These are phyloP conservation scores for Ormosia emarginata DNA, from an alignment of 306 rosid species.

Conservation along the genomic window DNA sequence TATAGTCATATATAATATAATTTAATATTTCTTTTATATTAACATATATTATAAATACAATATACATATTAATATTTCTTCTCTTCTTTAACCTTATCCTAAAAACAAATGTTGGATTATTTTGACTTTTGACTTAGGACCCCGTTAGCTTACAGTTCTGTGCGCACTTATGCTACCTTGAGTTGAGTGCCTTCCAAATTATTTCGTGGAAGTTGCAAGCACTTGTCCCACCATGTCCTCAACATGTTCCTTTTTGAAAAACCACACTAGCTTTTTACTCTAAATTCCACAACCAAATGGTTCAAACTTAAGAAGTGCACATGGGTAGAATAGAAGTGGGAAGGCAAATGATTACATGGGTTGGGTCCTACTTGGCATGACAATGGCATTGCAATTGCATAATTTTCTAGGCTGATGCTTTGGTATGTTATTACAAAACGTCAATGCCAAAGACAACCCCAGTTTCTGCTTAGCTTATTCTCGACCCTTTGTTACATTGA, in stretches of 20 bases:
- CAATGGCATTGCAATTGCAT: not conserved
- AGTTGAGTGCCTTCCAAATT: not conserved
- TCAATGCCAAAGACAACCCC: constrained; percentile 21
- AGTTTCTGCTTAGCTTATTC: not conserved
- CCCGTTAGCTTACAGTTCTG: not conserved
- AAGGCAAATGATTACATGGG: not conserved
- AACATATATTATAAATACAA: too few relatives aligned
- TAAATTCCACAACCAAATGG: not conserved
- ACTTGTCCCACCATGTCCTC: not conserved
- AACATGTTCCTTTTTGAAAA: not conserved
- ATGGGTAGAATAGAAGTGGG: not conserved
- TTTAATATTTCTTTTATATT: too few relatives aligned
- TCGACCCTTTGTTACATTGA: not conserved
- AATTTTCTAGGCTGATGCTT: not conserved
- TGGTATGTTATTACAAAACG: not conserved
- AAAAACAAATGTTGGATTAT: not conserved
- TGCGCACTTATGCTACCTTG: not conserved
- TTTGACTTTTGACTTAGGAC: not conserved
- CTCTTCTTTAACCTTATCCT: not conserved
- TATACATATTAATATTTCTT: too few relatives aligned
- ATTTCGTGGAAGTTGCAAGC: constrained; percentile 25
- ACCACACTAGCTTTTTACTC: not conserved
- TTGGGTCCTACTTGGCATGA: not conserved
- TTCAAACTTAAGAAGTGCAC: not conserved
- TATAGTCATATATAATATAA: too few relatives aligned